These are phyloP conservation scores for Eucalyptus albens DNA, from an alignment of 345 rosid genomes.

Conservation along the genomic window DNA sequence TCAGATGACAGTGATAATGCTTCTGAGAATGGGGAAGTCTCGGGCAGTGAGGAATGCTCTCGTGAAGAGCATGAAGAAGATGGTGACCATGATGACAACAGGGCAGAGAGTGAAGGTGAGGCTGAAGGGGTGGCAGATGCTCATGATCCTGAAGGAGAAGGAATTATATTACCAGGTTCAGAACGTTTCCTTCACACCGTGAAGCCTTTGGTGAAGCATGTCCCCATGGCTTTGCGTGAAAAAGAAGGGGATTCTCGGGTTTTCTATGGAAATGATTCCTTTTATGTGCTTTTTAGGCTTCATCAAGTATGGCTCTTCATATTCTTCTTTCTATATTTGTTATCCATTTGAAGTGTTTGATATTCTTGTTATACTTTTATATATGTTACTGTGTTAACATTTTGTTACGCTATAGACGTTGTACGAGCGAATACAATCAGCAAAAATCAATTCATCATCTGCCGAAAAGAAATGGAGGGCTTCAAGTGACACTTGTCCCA, in stretches of 20 bases:
- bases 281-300: conserved; percentile 87
- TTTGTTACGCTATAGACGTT: conserved; percentile 31
- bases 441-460: conserved; percentile 83
- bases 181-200: conserved; percentile 52
- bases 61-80: conserved; percentile 81
- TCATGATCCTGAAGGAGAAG: conserved; percentile 71
- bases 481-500: conserved; percentile 50
- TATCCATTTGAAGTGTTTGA: neutral
- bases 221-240: conserved; percentile 29
- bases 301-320: conserved; percentile 59
- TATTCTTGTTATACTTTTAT: neutral
- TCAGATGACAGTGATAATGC: conserved; percentile 88
- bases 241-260: conserved; percentile 40
- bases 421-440: conserved; percentile 85
- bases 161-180: conserved; percentile 45
- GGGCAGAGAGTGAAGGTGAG: conserved; percentile 94
- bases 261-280: conserved; percentile 95
- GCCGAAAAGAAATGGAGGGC: conserved; percentile 87
- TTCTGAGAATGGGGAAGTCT: conserved; percentile 78
- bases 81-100: conserved; percentile 42
- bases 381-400: neutral
- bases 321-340: neutral
- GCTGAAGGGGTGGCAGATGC: conserved; percentile 81
- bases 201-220: conserved; percentile 86
- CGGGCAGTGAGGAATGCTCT: conserved; percentile 77